Conservation (phyloP, 2,329 filamentous ascomycete genomes). For the Ascosphaera pollenicola region DNA sequence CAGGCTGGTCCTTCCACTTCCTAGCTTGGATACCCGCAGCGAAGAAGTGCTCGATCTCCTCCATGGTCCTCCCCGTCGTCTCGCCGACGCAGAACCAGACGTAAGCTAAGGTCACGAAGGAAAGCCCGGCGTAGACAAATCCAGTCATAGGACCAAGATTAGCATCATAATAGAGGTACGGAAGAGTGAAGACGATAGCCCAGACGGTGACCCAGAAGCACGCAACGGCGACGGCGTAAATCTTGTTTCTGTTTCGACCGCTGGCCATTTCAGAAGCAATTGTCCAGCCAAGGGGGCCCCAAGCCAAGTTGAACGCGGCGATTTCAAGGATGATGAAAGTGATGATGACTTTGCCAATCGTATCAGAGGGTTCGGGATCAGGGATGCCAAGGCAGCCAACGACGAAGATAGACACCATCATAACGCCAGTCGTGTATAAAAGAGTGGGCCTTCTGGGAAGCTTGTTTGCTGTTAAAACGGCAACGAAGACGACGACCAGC, state of each 20-base stretch:
- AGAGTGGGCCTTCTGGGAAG: conserved; percentile 19
- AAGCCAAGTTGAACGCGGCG: conserved; percentile 21
- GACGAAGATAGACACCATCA: conserved; percentile 20
- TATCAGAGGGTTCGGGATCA: conserved; percentile 16
- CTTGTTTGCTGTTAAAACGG: conserved; percentile 21
- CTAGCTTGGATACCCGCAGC: conserved; percentile 14
- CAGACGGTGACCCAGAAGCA: conserved; percentile 18
- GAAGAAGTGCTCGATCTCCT: conserved; percentile 19
- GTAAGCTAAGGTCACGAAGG: conserved; percentile 10
- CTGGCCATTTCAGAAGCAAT: conserved; percentile 27
- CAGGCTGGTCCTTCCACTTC: conserved; percentile 10
- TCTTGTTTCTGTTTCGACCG: conserved; percentile 27
- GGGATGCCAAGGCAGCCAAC: conserved; percentile 19
- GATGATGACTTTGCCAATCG: conserved; percentile 21
- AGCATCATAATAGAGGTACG: conserved; percentile 15
- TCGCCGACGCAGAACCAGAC: conserved; percentile 22
- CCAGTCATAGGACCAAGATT: conserved; percentile 14
- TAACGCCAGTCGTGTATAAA: conserved; percentile 17
- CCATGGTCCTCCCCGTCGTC: conserved; percentile 15
- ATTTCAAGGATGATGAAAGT: conserved; percentile 8
- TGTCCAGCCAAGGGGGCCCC: conserved; percentile 21
- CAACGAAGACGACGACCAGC: conserved; percentile 18
- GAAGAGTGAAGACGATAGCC: conserved; percentile 14
- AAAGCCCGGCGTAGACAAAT: conserved; percentile 15
- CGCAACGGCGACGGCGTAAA: conserved; percentile 21